These are phyloP conservation scores for Rhodamnia rubescens DNA, from an alignment of 345 rosid genomes.

Conservation along the genomic window DNA sequence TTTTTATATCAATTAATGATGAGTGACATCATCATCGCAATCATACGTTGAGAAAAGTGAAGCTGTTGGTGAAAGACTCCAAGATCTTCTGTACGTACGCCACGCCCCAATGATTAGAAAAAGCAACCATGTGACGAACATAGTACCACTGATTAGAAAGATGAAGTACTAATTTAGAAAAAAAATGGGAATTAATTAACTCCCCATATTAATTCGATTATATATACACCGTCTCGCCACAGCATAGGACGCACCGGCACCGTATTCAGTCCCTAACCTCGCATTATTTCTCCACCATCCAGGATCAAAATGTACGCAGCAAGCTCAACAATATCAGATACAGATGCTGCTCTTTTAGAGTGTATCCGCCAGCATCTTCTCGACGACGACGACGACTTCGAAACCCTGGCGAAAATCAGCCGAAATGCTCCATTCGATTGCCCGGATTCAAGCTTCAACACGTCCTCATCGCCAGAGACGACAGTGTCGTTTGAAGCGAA, in stretches of 20 bases:
- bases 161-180: not conserved
- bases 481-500: not conserved
- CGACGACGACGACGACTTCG: not conserved
- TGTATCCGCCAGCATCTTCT: not conserved
- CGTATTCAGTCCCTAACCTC: not conserved
- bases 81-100: not conserved
- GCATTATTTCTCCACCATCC: not conserved
- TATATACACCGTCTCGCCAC: not conserved
- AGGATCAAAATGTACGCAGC: not conserved
- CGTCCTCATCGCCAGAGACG: not conserved
- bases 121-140: not conserved
- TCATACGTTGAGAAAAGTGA: not conserved
- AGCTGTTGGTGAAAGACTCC: not conserved
- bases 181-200: not conserved
- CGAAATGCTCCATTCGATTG: not conserved
- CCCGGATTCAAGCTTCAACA: not conserved
- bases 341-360: not conserved
- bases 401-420: not conserved
- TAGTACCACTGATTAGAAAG: no score
- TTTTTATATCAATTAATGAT: not conserved
- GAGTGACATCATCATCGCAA: not conserved
- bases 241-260: not conserved
- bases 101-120: not conserved
- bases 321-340: not conserved
- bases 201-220: not conserved